Conservation (phyloP, 2,329 filamentous ascomycete genomes). For the Cytospora leucostoma region DNA sequence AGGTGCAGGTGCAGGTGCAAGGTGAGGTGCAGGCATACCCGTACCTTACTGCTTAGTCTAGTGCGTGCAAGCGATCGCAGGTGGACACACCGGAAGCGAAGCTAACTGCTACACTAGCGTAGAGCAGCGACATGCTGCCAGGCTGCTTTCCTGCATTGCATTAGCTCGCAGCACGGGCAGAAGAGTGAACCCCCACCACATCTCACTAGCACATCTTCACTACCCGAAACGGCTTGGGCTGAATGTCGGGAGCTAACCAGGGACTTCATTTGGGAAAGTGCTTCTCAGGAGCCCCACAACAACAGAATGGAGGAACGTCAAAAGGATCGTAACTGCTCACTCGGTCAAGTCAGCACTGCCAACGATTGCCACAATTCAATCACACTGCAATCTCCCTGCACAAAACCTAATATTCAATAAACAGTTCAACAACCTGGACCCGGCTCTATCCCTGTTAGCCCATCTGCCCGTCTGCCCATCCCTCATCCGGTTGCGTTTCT, state of each 20-base stretch:
- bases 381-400: conserved; percentile 18
- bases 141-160: background rate
- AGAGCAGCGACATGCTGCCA: background rate
- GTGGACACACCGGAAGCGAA: conserved; percentile 1
- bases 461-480: too few relatives aligned
- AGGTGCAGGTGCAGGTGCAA: background rate
- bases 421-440: background rate
- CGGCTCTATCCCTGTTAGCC: background rate
- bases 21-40: background rate
- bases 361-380: background rate
- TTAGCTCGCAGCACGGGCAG: background rate
- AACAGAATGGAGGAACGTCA: background rate
- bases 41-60: too few relatives aligned
- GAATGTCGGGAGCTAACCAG: background rate
- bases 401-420: background rate
- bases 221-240: conserved; percentile 7
- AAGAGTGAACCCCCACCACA: background rate
- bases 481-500: too few relatives aligned
- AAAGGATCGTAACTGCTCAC: background rate
- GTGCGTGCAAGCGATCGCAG: background rate
- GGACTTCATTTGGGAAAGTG: conserved; percentile 9
- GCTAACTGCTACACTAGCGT: background rate
- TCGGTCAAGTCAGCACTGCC: conserved; percentile 7
- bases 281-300: background rate
- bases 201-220: background rate